Evolutionary conservation across 805 yeast genomes (phyloP), one percentile per base, ranked within the genome.

Genomic region (Schwanniomyces sp.): DNA sequence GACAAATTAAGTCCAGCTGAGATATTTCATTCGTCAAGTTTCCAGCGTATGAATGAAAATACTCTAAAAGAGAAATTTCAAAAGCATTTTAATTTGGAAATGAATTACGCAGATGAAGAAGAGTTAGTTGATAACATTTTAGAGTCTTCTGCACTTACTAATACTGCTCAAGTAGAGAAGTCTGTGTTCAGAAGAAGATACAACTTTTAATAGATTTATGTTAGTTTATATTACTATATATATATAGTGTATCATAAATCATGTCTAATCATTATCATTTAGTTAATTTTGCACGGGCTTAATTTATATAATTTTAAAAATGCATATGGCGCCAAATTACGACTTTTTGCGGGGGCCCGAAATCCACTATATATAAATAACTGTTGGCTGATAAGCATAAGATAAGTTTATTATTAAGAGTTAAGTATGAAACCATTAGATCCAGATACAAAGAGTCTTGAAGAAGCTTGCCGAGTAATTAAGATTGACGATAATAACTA

Each of bases 391-490:
- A 21, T 21, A 21, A 21, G 3, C 24, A 21, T 21, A 21, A 21
- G 24, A 21, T 21, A 21, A 21, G 24, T 21, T 21, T 21, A 21
- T 21, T n/a, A 21, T 21, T 4, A 21, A 21, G 24, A 21, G 5
- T 21, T 21, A 21, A 21, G 5, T 3, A 21, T 21, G 24, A 3
- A 21, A 21, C 24, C 24, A 4, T 21, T 21, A 21, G n/a, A 26
- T 39, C 5, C 9, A 3, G 36, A 43, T 21, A 32, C 34, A 30
- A 34, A 40, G 11, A 64, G 61, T 43, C 62, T 64, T 45, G 71
- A 68, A 52, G 73, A 69, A 42, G 69, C 70, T 8, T 64, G 66
- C 42, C 50, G 62, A 11, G 61, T 69, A 12, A 46, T 51, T 5
- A 53, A 61, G 42, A 45, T 62, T 1, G 64, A 56, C 44, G 67